These are phyloP conservation scores for Microcos paniculata DNA, from an alignment of 345 rosid genomes.

Conservation along the genomic window DNA sequence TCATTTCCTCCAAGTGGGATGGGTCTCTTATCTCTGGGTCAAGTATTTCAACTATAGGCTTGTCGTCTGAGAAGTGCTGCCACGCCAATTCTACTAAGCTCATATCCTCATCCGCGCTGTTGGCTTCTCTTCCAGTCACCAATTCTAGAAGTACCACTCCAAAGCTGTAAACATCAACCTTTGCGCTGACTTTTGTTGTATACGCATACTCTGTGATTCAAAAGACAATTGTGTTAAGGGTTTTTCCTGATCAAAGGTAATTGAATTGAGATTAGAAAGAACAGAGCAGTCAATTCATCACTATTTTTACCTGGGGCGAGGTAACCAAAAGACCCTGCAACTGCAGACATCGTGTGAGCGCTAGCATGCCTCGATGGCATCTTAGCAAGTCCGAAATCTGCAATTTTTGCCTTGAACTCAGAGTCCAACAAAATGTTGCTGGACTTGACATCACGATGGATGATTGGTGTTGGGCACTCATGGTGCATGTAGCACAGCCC, in stretches of 20 bases:
- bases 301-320: constrained; percentile 76
- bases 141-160: constrained; percentile 89
- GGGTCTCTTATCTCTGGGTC: constrained; percentile 58
- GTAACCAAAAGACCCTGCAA: constrained; percentile 91
- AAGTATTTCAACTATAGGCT: constrained; percentile 41
- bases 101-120: constrained; percentile 55
- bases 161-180: constrained; percentile 84
- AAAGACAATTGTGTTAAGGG: background rate
- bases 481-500: constrained; percentile 94
- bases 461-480: constrained; percentile 64
- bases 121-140: constrained; percentile 76
- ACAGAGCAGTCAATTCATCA: background rate
- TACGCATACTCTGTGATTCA: constrained; percentile 65
- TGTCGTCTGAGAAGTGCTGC: constrained; percentile 53
- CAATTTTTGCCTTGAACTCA: constrained; percentile 68
- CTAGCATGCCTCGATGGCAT: constrained; percentile 58
- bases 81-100: constrained; percentile 95
- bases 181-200: constrained; percentile 73
- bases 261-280: background rate
- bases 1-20: constrained; percentile 50
- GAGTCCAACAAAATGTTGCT: constrained; percentile 85
- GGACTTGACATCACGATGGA: constrained; percentile 88
- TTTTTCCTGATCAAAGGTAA: background rate
- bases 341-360: constrained; percentile 71
- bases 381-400: constrained; percentile 94